These are phyloP conservation scores for Incumbomyces lentus DNA, from an alignment of 2,329 filamentous ascomycete genomes.

Conservation along the genomic window DNA sequence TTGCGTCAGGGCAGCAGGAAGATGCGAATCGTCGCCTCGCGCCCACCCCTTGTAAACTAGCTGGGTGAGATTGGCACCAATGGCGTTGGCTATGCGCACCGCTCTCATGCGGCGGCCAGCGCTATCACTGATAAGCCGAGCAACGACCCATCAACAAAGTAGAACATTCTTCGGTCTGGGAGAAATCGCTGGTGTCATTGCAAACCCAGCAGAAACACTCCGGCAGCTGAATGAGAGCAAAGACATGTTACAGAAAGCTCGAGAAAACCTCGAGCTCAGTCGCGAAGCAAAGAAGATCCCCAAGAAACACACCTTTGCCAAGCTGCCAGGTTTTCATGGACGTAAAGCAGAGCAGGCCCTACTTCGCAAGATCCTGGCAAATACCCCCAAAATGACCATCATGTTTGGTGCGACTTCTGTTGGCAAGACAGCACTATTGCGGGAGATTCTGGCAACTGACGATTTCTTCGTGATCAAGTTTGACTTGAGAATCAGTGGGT, in stretches of 20 bases:
- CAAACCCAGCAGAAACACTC: slow-evolving; percentile 6
- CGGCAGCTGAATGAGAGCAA: slow-evolving; percentile 4
- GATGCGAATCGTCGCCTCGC: no score
- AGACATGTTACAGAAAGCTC: slow-evolving; percentile 6
- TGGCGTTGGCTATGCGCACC: no score
- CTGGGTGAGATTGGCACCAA: no score
- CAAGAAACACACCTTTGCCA: slow-evolving; percentile 6
- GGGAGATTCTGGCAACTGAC: slow-evolving; percentile 4
- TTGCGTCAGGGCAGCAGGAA: no score
- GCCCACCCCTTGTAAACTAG: no score
- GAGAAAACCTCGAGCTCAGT: slow-evolving; percentile 6
- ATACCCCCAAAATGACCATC: slow-evolving; percentile 4
- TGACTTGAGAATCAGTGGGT: slow-evolving; percentile 7
- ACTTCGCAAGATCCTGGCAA: slow-evolving; percentile 3
- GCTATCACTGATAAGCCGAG: no score
- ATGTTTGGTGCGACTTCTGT: slow-evolving; percentile 7
- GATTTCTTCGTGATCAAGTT: slow-evolving; percentile 7
- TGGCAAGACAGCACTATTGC: slow-evolving; percentile 6
- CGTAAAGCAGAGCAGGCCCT: slow-evolving; percentile 4
- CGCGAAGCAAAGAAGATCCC: slow-evolving; percentile 7
- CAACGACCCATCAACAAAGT: no score
- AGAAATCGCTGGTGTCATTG: slow-evolving; percentile 2
- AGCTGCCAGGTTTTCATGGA: slow-evolving; percentile 7
- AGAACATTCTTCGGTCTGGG: slow-evolving; percentile 8
- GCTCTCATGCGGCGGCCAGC: no score